Evolutionary conservation across 129 eudicot species (phyloP), one percentile per base, ranked within the genome.

Genomic region (Artemisia tridentata): DNA sequence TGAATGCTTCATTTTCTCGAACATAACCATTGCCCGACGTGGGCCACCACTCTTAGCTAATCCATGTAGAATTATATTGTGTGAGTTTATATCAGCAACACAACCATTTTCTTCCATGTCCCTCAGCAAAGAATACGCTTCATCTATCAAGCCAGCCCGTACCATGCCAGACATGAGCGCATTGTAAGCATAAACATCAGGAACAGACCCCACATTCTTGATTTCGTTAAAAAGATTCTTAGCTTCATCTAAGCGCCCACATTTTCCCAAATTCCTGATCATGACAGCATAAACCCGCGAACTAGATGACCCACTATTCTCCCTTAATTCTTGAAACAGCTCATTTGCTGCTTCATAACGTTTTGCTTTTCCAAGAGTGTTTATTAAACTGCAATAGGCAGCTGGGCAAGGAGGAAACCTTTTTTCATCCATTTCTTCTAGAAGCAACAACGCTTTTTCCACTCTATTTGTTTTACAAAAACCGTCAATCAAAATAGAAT

Each of bases 371-470:
- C 98, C 96, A 18, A 93, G 92, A 72, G 79, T 73, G 62, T 85
- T 87, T 68, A 93, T 93, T 67, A 93, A 73, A 74, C 96, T 89
- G 74, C 98, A 93, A 67, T 93, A 93, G 14, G 98, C 98, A 48
- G 96, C 85, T 17, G 96, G 96, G 63, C 95, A 89, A 21, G 98
- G 98, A 57, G 95, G 96, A 76, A 93, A 85, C 21, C 96, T 95
- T 76, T 89, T 87, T 70, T 93, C 98, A 50, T 89, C 96, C 98
- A 93, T 89, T 81, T 93, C 98, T 65, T 93, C 98, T 2, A 93
- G 90, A 69, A 93, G 78, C 55, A 85, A 47, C 46, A 89, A 51
- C 17, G 98, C 98, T 67, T 93, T 87, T 45, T 93, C 96, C 1
- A 87, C 78, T 76, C 85, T 78, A 65, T 87, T 87, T 56, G 81